phyloP scores from a whole-genome alignment of 345 rosid genomes.

The Syzygium aromaticum region DNA sequence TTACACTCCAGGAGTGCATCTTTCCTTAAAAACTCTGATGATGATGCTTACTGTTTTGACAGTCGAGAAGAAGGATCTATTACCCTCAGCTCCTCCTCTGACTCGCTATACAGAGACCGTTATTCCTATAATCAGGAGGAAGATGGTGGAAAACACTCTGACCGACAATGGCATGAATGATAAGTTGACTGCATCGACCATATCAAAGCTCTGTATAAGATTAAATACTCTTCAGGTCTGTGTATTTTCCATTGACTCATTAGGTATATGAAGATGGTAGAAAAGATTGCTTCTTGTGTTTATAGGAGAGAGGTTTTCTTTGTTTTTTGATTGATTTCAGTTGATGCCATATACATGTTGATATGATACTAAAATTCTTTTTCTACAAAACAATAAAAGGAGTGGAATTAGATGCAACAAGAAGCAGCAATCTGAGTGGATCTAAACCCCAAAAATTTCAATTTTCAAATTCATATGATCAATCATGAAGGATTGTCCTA shows the following conservation, averaged over 20 bases:
- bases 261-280: not conserved
- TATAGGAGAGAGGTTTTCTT: not conserved
- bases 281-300: not conserved
- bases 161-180: conserved; percentile 37
- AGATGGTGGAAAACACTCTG: conserved; percentile 37
- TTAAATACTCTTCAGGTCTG: conserved; percentile 87
- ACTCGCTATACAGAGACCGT: conserved; percentile 71
- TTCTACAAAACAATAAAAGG: not conserved
- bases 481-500: not conserved
- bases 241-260: not conserved
- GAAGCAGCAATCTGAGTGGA: not conserved
- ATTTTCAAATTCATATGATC: not conserved
- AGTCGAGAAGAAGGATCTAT: conserved; percentile 73
- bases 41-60: conserved; percentile 14
- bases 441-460: not conserved
- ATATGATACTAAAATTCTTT: not conserved
- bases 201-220: conserved; percentile 77
- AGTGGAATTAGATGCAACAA: not conserved
- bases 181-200: conserved; percentile 54
- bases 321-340: not conserved
- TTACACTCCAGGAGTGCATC: not conserved
- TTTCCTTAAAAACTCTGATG: not conserved
- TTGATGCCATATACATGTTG: not conserved
- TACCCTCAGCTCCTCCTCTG: conserved; percentile 84
- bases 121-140: conserved; percentile 56